A percentile compares a stretch with the other conserved stretches of the same genome.
Conservation (phyloP, 2,329 filamentous ascomycete genomes). For the Aspergillus latus region DNA sequence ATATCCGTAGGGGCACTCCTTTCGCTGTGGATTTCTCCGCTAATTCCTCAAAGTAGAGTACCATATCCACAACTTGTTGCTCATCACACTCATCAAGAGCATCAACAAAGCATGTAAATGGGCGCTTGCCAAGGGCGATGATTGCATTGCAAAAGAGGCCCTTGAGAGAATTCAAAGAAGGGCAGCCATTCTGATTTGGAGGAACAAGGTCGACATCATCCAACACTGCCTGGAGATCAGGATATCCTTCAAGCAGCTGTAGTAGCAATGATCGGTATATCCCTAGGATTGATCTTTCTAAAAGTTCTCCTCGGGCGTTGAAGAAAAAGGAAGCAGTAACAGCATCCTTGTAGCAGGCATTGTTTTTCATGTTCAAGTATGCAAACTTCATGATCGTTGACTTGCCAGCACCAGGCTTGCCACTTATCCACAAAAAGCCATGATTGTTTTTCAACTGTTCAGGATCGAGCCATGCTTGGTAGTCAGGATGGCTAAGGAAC, state of each 20-base stretch:
- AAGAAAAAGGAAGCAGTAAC: conserved; percentile 32
- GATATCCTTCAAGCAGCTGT: conserved; percentile 26
- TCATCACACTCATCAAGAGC: conserved; percentile 50
- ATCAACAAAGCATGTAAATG: conserved; percentile 43
- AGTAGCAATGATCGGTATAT: conserved; percentile 32
- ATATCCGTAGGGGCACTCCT: too few relatives aligned
- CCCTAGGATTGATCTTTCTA: conserved; percentile 27
- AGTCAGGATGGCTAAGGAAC: conserved; percentile 39
- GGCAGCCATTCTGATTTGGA: neutral
- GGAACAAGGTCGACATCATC: conserved; percentile 12
- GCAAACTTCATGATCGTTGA: conserved; percentile 38
- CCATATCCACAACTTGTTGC: conserved; percentile 39
- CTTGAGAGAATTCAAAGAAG: conserved; percentile 20
- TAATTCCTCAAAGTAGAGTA: conserved; percentile 25
- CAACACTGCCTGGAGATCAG: conserved; percentile 22
- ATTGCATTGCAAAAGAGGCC: conserved; percentile 20
- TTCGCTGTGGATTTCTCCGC: too few relatives aligned
- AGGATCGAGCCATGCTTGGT: conserved; percentile 41
- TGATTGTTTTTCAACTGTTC: conserved; percentile 21
- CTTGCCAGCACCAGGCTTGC: conserved; percentile 41
- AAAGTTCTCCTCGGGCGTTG: conserved; percentile 24
- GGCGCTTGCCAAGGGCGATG: conserved; percentile 11
- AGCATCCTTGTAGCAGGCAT: conserved; percentile 31
- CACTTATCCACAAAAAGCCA: conserved; percentile 42
- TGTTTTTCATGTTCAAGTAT: conserved; percentile 39